These are phyloP conservation scores for Penicillium sp. DNA, from an alignment of 2,329 filamentous ascomycete species.

Conservation along the genomic window DNA sequence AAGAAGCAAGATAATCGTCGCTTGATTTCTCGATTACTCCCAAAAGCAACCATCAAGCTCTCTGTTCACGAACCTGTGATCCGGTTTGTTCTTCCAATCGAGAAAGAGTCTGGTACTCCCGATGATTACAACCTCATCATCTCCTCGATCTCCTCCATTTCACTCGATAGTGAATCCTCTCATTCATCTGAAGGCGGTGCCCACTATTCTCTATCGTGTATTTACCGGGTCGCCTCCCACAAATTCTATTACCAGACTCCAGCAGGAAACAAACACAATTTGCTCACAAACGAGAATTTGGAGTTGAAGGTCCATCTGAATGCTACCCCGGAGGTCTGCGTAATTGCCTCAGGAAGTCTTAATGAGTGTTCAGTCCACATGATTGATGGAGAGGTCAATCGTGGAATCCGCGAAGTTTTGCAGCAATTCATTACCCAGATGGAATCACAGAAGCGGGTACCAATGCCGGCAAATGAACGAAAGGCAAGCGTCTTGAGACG, in stretches of 20 bases:
- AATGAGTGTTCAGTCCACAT: constrained; percentile 88
- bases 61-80: constrained; percentile 96
- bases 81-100: constrained; percentile 80
- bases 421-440: constrained; percentile 73
- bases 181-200: constrained; percentile 80
- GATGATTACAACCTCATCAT: constrained; percentile 95
- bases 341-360: constrained; percentile 73
- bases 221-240: constrained; percentile 79
- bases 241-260: constrained; percentile 93
- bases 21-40: constrained; percentile 83
- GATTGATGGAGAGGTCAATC: constrained; percentile 86
- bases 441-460: constrained; percentile 58
- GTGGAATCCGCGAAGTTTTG: constrained; percentile 88
- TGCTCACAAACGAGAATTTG: constrained; percentile 82
- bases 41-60: constrained; percentile 91
- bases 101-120: constrained; percentile 56
- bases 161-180: constrained; percentile 91
- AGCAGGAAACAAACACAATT: constrained; percentile 75
- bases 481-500: constrained; percentile 71
- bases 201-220: constrained; percentile 82
- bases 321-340: constrained; percentile 79
- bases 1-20: constrained; percentile 55
- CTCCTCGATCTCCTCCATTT: constrained; percentile 89
- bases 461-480: constrained; percentile 48
- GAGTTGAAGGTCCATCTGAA: constrained; percentile 83